These are phyloP conservation scores for Alternaria sp. DNA, from an alignment of 2,329 filamentous ascomycete genomes.

Conservation along the genomic window DNA sequence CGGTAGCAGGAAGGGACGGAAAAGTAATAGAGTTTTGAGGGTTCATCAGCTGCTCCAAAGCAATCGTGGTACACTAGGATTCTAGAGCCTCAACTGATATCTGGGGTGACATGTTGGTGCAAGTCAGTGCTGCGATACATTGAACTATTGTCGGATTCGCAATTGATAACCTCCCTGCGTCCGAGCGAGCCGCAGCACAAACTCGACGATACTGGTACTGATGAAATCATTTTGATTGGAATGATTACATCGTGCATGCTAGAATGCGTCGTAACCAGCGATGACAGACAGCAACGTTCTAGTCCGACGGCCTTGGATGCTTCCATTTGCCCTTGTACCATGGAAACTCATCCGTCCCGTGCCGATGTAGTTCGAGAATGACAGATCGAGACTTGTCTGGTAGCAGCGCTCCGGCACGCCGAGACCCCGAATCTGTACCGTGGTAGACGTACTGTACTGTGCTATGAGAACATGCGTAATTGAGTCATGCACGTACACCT, in stretches of 20 bases:
- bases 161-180: neutral
- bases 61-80: slow-evolving; percentile 11
- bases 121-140: neutral
- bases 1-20: neutral
- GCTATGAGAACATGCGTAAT: neutral
- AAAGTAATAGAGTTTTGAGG: slow-evolving; percentile 1
- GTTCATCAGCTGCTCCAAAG: slow-evolving; percentile 5
- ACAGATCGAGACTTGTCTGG: slow-evolving; percentile 1
- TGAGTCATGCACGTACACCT: slow-evolving; percentile 5
- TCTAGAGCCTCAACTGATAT: slow-evolving; percentile 5
- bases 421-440: slow-evolving; percentile 2
- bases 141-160: neutral
- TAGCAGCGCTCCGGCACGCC: slow-evolving; percentile 7
- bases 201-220: neutral
- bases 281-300: slow-evolving; percentile 2
- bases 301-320: neutral
- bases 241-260: slow-evolving; percentile 2
- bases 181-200: neutral
- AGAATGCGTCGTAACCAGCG: neutral
- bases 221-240: neutral
- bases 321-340: neutral
- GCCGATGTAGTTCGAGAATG: slow-evolving; percentile 5
- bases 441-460: neutral
- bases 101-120: neutral
- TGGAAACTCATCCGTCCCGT: slow-evolving; percentile 1